Evolutionary conservation across 805 yeast species (phyloP).

Genomic region (Hanseniaspora taiwanica): DNA sequence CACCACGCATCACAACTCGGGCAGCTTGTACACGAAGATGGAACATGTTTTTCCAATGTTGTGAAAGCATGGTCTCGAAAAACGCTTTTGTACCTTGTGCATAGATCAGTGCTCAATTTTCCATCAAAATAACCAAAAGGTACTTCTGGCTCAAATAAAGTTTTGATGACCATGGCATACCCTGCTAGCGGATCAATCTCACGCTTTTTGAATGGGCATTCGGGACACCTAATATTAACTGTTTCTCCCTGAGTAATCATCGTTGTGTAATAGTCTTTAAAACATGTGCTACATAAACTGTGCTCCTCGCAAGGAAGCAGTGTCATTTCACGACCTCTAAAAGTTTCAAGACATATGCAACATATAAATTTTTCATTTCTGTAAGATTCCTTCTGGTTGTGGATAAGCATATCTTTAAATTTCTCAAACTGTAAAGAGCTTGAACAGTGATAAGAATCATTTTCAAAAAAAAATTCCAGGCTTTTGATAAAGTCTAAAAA

Average conservation of each 20-base stretch:
- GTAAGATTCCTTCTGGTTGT: conserved; percentile 19
- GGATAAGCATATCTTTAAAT: conserved; percentile 15
- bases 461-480: not conserved
- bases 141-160: conserved; percentile 31
- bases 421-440: conserved; percentile 7
- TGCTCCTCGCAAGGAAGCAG: conserved; percentile 25
- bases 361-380: conserved; percentile 31
- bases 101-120: conserved; percentile 19
- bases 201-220: conserved; percentile 23
- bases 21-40: conserved; percentile 37
- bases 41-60: conserved; percentile 31
- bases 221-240: conserved; percentile 44
- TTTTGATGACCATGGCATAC: conserved; percentile 22
- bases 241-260: conserved; percentile 36
- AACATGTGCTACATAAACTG: conserved; percentile 35
- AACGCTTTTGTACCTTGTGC: conserved; percentile 28
- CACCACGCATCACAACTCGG: conserved; percentile 39
- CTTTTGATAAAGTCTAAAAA: not conserved
- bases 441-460: too few relatives aligned
- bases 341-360: conserved; percentile 41
- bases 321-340: conserved; percentile 31
- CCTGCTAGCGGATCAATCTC: conserved; percentile 13
- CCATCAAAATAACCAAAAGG: conserved; percentile 22
- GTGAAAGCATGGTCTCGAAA: conserved; percentile 29
- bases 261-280: conserved; percentile 28